Base-by-base conservation (phyloP, 2,329 filamentous ascomycete species). In the Penicillium janthinellum region DNA sequence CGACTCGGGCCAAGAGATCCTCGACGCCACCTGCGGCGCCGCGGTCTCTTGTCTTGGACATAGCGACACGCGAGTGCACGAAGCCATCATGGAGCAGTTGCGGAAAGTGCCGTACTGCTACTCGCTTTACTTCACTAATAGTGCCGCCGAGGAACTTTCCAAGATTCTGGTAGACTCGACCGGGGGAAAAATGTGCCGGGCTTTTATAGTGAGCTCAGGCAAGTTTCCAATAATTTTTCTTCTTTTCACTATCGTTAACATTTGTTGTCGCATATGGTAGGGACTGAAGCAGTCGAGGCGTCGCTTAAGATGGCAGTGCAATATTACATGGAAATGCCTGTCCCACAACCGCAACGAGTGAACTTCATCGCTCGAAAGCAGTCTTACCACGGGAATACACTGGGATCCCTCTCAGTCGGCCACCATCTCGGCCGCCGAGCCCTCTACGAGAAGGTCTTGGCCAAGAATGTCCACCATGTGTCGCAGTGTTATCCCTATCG, bases 1-100 rank as follows among this genome's bases (percentile, higher is more conserved):
- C 86, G 86, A 2, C 78, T 82, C 37, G 75, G 75, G 34, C 12
- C 51, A 53, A 53, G 51, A 53, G 22, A 82, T 93, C 44, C 81
- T 92, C 11, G 90, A 94, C 71, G 87, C 85, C 2, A 89, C 87
- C 45, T 84, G 87, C 37, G 90, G 90, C 11, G 88, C 90, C 2
- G 88, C 87, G 25, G 89, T 92, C 1, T 81, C 86, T n/a, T 87
- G 86, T 69, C 78, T 94, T 6, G 90, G 90, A 4, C 86, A 91
- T 67, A 85, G 84, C 35, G 83, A 88, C 52, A 66, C 78, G 35
- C 81, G 87, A 38, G 84, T 92, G 5, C 79, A 81, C 20, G 76
- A 82, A 2, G 89, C 88, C 1, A 82, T 90, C 34, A 71, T 77
- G 4, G 67, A 79, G 15, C 88, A 91, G 66, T 76, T 89, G 61